phyloP scores from a whole-genome alignment of 768 basidiomycete genomes.

The Hydnum rufescens region DNA sequence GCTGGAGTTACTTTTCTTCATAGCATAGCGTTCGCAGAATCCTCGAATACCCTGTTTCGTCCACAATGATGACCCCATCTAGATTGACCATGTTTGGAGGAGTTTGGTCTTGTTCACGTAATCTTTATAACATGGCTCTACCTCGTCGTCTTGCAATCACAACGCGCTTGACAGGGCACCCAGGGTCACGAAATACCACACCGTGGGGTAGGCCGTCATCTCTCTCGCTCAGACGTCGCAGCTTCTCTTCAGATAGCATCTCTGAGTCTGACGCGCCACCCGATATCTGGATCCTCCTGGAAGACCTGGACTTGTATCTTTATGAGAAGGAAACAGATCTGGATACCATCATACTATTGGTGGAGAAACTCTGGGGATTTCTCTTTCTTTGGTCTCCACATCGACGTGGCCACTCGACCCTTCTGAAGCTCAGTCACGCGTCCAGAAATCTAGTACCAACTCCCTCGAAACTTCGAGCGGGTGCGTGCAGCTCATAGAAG shows the following conservation, averaged over 20 bases:
- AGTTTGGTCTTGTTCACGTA: neutral
- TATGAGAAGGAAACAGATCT: no score
- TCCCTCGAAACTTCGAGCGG: no score
- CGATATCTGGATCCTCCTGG: no score
- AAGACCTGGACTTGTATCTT: no score
- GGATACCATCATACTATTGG: no score
- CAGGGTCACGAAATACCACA: neutral
- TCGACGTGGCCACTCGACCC: no score
- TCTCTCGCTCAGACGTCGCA: neutral
- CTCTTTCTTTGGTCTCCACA: no score
- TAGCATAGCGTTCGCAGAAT: neutral
- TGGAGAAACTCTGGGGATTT: no score
- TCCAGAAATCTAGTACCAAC: no score
- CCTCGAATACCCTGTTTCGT: constrained; percentile 42
- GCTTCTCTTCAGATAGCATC: neutral
- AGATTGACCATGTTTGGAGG: constrained; percentile 23
- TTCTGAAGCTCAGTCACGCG: no score
- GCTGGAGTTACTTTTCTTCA: neutral
- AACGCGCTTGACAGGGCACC: neutral
- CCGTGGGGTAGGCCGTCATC: neutral
- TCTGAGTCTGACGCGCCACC: neutral
- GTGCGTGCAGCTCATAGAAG: no score
- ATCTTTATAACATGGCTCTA: neutral
- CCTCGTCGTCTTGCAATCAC: neutral
- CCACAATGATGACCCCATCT: constrained; percentile 65